These are phyloP conservation scores for Neofusicoccum cordaticola DNA, from an alignment of 2,329 filamentous ascomycete species.

Conservation along the genomic window DNA sequence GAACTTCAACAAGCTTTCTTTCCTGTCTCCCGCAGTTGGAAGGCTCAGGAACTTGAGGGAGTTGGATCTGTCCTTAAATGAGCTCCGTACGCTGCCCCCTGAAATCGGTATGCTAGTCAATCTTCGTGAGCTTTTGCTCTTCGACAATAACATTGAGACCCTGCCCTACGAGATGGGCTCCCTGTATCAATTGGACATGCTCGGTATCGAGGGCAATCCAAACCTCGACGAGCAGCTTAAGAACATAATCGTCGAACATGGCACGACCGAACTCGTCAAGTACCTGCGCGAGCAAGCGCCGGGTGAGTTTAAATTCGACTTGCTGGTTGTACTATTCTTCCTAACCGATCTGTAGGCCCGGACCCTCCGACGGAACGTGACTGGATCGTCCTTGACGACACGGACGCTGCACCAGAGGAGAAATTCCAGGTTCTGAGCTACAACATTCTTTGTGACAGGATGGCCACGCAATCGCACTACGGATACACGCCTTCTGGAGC, in stretches of 20 bases:
- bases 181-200: constrained; percentile 79
- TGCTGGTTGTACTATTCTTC: constrained; percentile 1
- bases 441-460: constrained; percentile 94
- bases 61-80: constrained; percentile 86
- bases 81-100: constrained; percentile 74
- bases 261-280: constrained; percentile 80
- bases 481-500: constrained; percentile 84
- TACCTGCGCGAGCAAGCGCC: constrained; percentile 80
- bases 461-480: constrained; percentile 79
- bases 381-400: constrained; percentile 70
- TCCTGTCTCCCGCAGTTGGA: constrained; percentile 78
- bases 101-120: constrained; percentile 98
- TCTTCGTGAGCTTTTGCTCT: constrained; percentile 78
- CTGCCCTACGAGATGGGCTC: constrained; percentile 87
- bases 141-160: constrained; percentile 82
- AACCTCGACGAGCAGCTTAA: constrained; percentile 72
- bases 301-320: constrained; percentile 56
- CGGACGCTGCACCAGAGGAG: constrained; percentile 51
- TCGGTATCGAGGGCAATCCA: constrained; percentile 91
- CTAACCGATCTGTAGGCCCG: constrained; percentile 56
- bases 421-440: constrained; percentile 84
- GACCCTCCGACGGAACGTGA: constrained; percentile 73
- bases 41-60: constrained; percentile 76
- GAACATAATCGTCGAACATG: constrained; percentile 79
- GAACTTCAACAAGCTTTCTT: constrained; percentile 83